Base-by-base conservation (phyloP, 208 protist species). In the Balamuthia mandrillaris region DNA sequence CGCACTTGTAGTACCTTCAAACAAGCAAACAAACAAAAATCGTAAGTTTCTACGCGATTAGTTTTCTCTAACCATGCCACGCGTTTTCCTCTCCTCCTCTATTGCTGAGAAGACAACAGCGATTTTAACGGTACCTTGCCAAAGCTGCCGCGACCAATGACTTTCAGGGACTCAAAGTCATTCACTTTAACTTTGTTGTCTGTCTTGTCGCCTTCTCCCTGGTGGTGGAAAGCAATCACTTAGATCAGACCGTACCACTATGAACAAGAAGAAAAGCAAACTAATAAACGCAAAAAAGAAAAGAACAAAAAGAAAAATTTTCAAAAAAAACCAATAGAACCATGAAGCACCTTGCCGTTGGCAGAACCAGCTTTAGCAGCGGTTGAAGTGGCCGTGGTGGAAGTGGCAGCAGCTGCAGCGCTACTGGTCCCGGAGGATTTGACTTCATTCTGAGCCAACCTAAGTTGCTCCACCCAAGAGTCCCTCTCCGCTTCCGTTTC, bases 1-100 rank as follows among this genome's bases (percentile, higher is more conserved):
- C 88, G 60, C 4, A 94, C 91, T 45, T 90, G 86, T 39, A 90
- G 87, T 21, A 94, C 92, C 72, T 94, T 87, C 27, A 86, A 87
- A 74, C 90, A 39, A 16, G 27, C 14, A 70, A 56, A 49, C 29
- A 56, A 14, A 70, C 14, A 39, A 16, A 70, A n/a, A n/a, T n/a
- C n/a, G n/a, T n/a, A n/a, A n/a, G n/a, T n/a, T n/a, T n/a, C n/a
- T n/a, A n/a, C n/a, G n/a, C n/a, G n/a, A n/a, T n/a, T n/a, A n/a
- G n/a, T n/a, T n/a, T n/a, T n/a, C n/a, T n/a, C n/a, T n/a, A n/a
- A n/a, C n/a, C n/a, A n/a, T n/a, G n/a, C n/a, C n/a, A n/a, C n/a
- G n/a, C n/a, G n/a, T n/a, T n/a, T n/a, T n/a, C n/a, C n/a, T n/a
- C n/a, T n/a, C n/a, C n/a, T n/a, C n/a, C n/a, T n/a, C n/a, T n/a